Evolutionary conservation across 371 early-diverging fungal species (phyloP).

Genomic region (Gilbertella persicaria): DNA sequence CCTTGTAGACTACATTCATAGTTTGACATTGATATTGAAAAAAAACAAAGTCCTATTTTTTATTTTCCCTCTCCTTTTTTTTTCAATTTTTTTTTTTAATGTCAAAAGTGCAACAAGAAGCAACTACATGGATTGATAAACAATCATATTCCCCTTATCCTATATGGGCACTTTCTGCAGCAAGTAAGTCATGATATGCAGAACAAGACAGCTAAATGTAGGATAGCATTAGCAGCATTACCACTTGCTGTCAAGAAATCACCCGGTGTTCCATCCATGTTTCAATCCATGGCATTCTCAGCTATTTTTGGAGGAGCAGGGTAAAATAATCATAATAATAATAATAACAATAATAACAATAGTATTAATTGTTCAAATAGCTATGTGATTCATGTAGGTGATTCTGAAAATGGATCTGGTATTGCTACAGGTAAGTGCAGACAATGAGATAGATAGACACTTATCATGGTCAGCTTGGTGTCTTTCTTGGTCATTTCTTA

Average conservation of each 20-base stretch:
- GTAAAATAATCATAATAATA: constrained; percentile 17
- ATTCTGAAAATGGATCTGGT: constrained; percentile 52
- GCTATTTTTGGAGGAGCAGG: constrained; percentile 52
- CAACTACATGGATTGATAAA: constrained; percentile 36
- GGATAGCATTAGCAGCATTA: constrained; percentile 34
- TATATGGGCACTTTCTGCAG: constrained; percentile 45
- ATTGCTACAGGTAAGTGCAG: constrained; percentile 52
- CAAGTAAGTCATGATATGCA: constrained; percentile 24
- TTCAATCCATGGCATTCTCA: constrained; percentile 43
- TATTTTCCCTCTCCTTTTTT: background rate
- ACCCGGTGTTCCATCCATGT: constrained; percentile 45
- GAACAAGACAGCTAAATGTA: background rate
- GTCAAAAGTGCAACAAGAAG: constrained; percentile 8
- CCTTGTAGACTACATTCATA: constrained; percentile 55
- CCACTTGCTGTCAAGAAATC: constrained; percentile 35
- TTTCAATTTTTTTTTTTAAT: constrained; percentile 4
- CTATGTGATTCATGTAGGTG: constrained; percentile 47
- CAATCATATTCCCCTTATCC: constrained; percentile 43
- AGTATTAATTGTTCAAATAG: constrained; percentile 7
- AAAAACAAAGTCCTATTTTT: background rate
- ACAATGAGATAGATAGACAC: background rate
- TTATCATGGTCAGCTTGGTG: constrained; percentile 41
- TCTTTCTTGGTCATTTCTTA: constrained; percentile 49
- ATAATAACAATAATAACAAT: background rate
- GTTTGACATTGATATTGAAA: constrained; percentile 28